These are phyloP conservation scores for Fagus sylvatica DNA, from an alignment of 306 rosid genomes.

Conservation along the genomic window DNA sequence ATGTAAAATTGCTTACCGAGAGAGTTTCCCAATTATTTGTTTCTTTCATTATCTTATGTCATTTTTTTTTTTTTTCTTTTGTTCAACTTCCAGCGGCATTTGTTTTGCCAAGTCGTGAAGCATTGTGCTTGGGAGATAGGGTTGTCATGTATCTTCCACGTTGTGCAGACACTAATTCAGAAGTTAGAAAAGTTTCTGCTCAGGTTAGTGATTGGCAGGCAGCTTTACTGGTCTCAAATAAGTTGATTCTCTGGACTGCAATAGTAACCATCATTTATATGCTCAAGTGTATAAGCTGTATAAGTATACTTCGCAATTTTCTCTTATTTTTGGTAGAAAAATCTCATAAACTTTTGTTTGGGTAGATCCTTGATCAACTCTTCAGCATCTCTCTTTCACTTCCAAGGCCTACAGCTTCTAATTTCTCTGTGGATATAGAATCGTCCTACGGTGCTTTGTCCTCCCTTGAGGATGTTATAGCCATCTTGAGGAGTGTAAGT, in stretches of 20 bases:
- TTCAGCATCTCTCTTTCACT: slow-evolving; percentile 88
- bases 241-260: slow-evolving; percentile 14
- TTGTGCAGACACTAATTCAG: slow-evolving; percentile 88
- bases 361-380: slow-evolving; percentile 86
- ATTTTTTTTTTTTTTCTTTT: slow-evolving; percentile 7
- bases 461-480: slow-evolving; percentile 90
- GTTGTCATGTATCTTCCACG: slow-evolving; percentile 88
- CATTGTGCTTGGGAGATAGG: slow-evolving; percentile 92
- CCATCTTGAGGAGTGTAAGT: slow-evolving; percentile 90
- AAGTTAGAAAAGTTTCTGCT: slow-evolving; percentile 90
- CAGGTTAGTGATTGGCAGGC: slow-evolving; percentile 49
- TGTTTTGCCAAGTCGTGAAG: slow-evolving; percentile 89
- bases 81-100: slow-evolving; percentile 66
- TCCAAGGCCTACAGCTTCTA: slow-evolving; percentile 73
- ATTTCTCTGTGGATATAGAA: slow-evolving; percentile 64
- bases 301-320: slow-evolving; percentile 21
- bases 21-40: slow-evolving; percentile 14
- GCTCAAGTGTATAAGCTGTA: background rate
- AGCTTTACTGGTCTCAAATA: slow-evolving; percentile 7
- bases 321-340: slow-evolving; percentile 17
- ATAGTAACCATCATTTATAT: slow-evolving; percentile 5
- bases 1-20: slow-evolving; percentile 54
- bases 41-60: slow-evolving; percentile 4
- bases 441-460: slow-evolving; percentile 83
- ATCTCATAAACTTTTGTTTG: slow-evolving; percentile 22